Evolutionary conservation across 2,329 filamentous ascomycete species (phyloP), one percentile per base, ranked within the genome.

Genomic region (Fusarium virguliforme): DNA sequence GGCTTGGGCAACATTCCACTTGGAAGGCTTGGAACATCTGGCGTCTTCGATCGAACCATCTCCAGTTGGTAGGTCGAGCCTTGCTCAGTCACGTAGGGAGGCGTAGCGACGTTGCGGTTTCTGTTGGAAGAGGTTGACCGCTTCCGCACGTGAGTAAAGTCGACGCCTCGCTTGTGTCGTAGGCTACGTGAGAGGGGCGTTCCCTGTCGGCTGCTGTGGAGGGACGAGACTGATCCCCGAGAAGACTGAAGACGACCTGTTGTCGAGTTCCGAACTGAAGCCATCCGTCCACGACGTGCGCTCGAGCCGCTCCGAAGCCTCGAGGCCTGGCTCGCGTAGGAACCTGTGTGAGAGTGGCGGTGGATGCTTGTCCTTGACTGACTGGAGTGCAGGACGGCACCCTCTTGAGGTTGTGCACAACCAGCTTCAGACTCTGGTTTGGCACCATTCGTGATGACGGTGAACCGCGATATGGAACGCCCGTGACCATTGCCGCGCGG

Each of bases 331-430:
- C 73, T 62, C 10, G 66, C 64, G 35, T 75, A 70, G 12, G 72
- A 76, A 22, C 71, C 71, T 62, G 60, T 74, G 64, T 84, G 67
- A 66, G 77, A 78, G 61, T 85, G 83, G 26, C 90, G 88, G 75
- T 94, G 91, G 53, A 96, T 85, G 0, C 89, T 89, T 57, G 94
- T 88, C 73, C 89, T 92, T 32, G 91, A 86, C 74, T 90, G 90
- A 65, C 90, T 87, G 8, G 78, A 76, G 37, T 83, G 80, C 38
- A 80, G 79, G 54, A 84, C 79, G 7, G 87, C 86, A 3, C 92
- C 94, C 5, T 92, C 89, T 75, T 93, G 89, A 79, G 92, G 97
- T 0, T 94, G 94, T 78, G 97, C 95, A 74, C 97, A 97, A 79
- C 92, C 96, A 0, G 85, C 88, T 8, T 83, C 85, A 22, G 77